Conservation (phyloP, 495 filamentous ascomycete genomes). For the Aspergillus affinis region DNA sequence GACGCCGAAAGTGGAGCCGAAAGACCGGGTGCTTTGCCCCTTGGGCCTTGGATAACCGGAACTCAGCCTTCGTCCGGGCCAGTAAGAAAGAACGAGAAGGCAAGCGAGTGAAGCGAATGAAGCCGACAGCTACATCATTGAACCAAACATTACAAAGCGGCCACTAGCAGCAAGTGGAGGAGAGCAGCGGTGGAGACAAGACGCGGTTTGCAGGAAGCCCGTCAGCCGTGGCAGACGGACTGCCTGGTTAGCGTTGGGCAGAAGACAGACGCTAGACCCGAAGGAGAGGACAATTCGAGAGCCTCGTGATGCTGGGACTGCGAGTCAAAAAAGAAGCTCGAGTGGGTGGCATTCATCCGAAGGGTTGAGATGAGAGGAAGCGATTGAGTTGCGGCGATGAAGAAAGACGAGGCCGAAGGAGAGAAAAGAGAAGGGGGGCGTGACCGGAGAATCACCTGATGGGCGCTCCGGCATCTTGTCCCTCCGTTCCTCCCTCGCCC, state of each 20-base stretch:
- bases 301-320: conserved; percentile 7
- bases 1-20: conserved; percentile 4
- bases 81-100: neutral
- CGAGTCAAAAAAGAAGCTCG: conserved; percentile 1
- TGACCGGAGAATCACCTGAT: neutral
- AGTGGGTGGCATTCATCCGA: neutral
- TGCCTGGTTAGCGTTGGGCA: neutral
- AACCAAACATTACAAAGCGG: neutral
- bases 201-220: neutral
- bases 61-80: neutral
- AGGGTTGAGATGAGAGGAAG: neutral
- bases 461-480: too few relatives aligned
- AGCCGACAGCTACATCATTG: neutral
- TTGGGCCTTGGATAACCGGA: neutral
- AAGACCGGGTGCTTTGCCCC: conserved; percentile 6
- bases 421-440: neutral
- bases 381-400: conserved; percentile 7
- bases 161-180: conserved; percentile 5
- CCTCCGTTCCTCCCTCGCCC: too few relatives aligned
- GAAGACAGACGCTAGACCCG: neutral
- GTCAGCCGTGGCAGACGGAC: conserved; percentile 3
- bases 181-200: conserved; percentile 10
- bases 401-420: neutral
- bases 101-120: neutral
- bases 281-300: neutral